Conservation (phyloP, 2,329 filamentous ascomycete species). For the Pezicula neosporulosa region DNA sequence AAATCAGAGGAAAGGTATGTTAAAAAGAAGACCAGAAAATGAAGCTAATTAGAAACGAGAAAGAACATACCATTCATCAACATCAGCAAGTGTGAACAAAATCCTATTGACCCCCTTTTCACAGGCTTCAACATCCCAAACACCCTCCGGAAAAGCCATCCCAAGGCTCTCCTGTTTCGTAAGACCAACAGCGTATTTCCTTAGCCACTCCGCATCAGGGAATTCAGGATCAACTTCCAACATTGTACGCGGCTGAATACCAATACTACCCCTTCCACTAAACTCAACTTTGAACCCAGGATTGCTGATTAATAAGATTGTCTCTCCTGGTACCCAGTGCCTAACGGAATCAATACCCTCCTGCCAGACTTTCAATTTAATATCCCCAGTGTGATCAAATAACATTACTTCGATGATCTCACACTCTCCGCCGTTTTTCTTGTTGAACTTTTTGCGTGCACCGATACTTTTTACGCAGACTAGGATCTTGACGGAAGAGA, state of each 20-base stretch:
- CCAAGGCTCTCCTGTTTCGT: constrained; percentile 47
- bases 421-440: constrained; percentile 40
- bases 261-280: constrained; percentile 22
- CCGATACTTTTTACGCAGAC: constrained; percentile 57
- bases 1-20: too few relatives aligned
- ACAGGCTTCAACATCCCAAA: constrained; percentile 33
- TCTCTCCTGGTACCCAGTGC: constrained; percentile 42
- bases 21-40: too few relatives aligned
- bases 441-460: constrained; percentile 45
- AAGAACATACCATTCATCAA: constrained; percentile 34
- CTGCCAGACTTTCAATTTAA: constrained; percentile 51
- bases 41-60: too few relatives aligned
- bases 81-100: constrained; percentile 38
- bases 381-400: constrained; percentile 55
- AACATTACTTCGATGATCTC: constrained; percentile 47
- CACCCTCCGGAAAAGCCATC: constrained; percentile 40
- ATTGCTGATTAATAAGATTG: constrained; percentile 44
- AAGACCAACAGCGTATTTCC: constrained; percentile 42
- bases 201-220: constrained; percentile 50
- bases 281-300: constrained; percentile 21
- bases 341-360: constrained; percentile 41
- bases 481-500: constrained; percentile 46
- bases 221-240: constrained; percentile 54
- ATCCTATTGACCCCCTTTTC: constrained; percentile 29
- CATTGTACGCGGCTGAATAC: constrained; percentile 39